A percentile compares a stretch with the other conserved stretches of the same genome.
phyloP scores from a whole-genome alignment of 106 monocot species.

The Dendrobium nobile region DNA sequence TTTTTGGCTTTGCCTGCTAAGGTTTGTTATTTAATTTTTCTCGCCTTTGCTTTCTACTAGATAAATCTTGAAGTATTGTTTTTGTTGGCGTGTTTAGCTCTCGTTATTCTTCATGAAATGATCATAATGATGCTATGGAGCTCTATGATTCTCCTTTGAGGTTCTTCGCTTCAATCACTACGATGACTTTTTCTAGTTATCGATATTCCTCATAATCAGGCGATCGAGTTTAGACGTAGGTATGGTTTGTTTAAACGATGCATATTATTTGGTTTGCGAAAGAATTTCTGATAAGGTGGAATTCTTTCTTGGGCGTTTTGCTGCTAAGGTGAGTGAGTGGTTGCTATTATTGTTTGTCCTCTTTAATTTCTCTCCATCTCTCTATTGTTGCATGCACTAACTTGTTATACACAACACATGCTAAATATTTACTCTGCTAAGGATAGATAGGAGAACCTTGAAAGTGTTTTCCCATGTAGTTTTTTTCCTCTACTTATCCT shows the following conservation, averaged over 20 bases:
- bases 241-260: too few species aligned
- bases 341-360: neutral
- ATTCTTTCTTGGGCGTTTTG: too few species aligned
- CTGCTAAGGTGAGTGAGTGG: neutral
- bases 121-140: neutral
- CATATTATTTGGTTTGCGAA: too few species aligned
- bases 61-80: neutral
- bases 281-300: too few species aligned
- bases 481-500: neutral
- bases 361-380: neutral
- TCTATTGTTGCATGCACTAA: neutral
- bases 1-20: neutral
- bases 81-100: neutral
- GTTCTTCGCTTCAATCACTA: neutral
- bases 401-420: neutral
- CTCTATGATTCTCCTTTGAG: neutral
- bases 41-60: too few species aligned
- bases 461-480: neutral
- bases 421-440: neutral
- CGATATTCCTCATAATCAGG: neutral
- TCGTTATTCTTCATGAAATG: neutral
- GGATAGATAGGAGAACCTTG: neutral
- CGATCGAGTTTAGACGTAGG: neutral
- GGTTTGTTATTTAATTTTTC: neutral
- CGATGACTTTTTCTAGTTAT: neutral